Base-by-base conservation (phyloP, 2,329 filamentous ascomycete genomes). In the Penicillium sp. region DNA sequence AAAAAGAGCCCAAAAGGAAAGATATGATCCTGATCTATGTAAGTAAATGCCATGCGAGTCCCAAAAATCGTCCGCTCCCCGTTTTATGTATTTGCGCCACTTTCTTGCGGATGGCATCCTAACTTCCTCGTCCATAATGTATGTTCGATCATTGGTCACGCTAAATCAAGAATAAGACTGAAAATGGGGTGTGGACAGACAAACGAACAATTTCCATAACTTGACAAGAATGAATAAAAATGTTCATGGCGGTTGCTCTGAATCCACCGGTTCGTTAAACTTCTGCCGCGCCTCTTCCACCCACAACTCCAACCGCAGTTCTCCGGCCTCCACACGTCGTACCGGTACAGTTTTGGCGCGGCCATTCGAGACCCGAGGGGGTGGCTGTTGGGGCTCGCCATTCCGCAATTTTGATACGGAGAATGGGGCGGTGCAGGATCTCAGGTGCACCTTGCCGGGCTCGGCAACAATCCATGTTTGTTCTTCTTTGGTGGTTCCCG, bases 291-390 rank as follows among this genome's bases (percentile, higher is more conserved):
- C 82, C 68, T 89, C 86, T 72, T 90, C 88, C 55, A 90, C 82
- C 87, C 86, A 90, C 56, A 86, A 79, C 70, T 90, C 87, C 66
- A 90, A 81, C 24, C 83, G 76, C 69, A 90, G 83, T 57, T 87
- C 85, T 4, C 86, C 87, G 3, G 85, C 83, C 63, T 87, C 82
- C 19, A 90, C 81, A 31, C 81, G 79, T 61, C 88, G 79, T 45
- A 90, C 78, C 1, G 87, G 84, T 48, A 81, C 83, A 13, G 84
- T 86, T 66, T 78, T 83, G 31, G 79, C 77, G 9, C 83, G 82
- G 24, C 81, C 83, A 57, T 73, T 74, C 22, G 73, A 74, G 49
- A 66, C 66, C 59, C 65, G 68, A 37, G 68, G 65, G 11, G 70
- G 64, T 21, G 64, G 65, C 57, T 73, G 68, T 58, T 77, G 65